Evolutionary conservation across 176 grass and related monocot genomes (phyloP).

Genomic region (Metroxylon sagu): DNA sequence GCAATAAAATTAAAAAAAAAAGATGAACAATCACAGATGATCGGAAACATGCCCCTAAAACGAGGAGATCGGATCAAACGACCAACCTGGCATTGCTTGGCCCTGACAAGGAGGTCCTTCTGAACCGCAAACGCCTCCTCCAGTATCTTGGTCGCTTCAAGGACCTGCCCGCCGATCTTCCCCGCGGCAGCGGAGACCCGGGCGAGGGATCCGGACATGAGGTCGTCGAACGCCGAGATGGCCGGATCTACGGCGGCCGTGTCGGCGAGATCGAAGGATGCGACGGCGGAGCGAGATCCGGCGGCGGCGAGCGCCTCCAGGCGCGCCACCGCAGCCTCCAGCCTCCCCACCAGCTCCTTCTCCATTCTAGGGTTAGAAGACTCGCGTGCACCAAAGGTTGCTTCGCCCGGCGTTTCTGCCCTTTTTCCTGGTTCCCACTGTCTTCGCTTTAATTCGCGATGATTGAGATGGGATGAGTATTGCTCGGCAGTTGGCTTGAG

Average conservation of each 20-base stretch:
- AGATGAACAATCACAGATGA: too few species aligned
- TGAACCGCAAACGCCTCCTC: slow-evolving; percentile 66
- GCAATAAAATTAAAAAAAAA: too few species aligned
- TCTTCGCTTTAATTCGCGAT: too few species aligned
- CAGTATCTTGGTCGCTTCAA: slow-evolving; percentile 56
- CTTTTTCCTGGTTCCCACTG: too few species aligned
- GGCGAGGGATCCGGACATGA: slow-evolving; percentile 34
- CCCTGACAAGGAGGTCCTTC: slow-evolving; percentile 67
- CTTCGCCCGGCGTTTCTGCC: too few species aligned
- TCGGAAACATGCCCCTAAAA: too few species aligned
- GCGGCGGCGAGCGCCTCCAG: slow-evolving; percentile 32
- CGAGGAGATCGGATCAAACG: background rate
- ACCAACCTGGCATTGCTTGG: slow-evolving; percentile 68
- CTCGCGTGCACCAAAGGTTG: too few species aligned
- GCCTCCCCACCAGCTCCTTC: slow-evolving; percentile 59
- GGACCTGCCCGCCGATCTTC: slow-evolving; percentile 89
- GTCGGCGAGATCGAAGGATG: background rate
- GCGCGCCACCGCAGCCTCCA: slow-evolving; percentile 79
- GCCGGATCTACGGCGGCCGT: slow-evolving; percentile 45
- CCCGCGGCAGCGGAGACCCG: slow-evolving; percentile 50
- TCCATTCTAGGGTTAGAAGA: slow-evolving; percentile 31
- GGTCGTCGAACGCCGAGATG: slow-evolving; percentile 79
- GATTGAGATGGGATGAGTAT: too few species aligned
- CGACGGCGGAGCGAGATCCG: too few species aligned
- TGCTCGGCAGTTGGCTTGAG: too few species aligned